phyloP scores from a whole-genome alignment of 169 alveolate genomes.

The Babesia gibsoni region DNA sequence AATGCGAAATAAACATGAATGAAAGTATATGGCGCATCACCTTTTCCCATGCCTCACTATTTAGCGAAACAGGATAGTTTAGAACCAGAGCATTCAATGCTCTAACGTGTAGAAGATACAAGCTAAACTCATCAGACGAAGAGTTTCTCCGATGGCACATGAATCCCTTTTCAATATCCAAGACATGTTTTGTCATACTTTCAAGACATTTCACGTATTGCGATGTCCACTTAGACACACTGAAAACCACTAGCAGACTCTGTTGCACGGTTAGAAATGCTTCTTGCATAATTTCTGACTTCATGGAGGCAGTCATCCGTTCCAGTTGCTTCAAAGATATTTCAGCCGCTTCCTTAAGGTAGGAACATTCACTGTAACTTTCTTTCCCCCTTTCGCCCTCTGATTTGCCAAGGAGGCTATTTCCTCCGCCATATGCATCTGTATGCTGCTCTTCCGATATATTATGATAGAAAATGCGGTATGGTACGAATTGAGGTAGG shows the following conservation, averaged over 20 bases:
- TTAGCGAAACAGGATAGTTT: constrained; percentile 7
- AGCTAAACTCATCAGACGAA: constrained; percentile 1
- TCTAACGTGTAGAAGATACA: constrained; percentile 17
- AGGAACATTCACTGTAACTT: not conserved
- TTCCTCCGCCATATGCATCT: not conserved
- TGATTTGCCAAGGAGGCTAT: not conserved
- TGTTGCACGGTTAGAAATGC: constrained; percentile 10
- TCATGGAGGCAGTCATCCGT: constrained; percentile 18
- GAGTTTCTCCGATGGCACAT: not conserved
- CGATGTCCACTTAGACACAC: constrained; percentile 1
- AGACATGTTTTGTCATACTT: not conserved
- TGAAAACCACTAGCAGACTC: constrained; percentile 8
- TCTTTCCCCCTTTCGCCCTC: not conserved
- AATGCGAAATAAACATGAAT: not conserved
- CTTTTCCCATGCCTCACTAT: constrained; percentile 6
- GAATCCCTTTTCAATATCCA: not conserved
- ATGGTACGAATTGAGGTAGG: constrained; percentile 6
- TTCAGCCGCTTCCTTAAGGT: constrained; percentile 4
- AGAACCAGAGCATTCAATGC: constrained; percentile 6
- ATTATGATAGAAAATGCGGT: constrained; percentile 24
- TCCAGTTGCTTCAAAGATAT: constrained; percentile 32
- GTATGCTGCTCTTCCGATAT: not conserved
- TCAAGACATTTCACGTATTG: constrained; percentile 6
- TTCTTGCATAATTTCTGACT: constrained; percentile 26
- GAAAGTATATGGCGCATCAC: constrained; percentile 8